A percentile compares a stretch with the other conserved stretches of the same genome.
These are phyloP conservation scores for Backusella luteola DNA, from an alignment of 192 early-diverging fungal species.

Conservation along the genomic window DNA sequence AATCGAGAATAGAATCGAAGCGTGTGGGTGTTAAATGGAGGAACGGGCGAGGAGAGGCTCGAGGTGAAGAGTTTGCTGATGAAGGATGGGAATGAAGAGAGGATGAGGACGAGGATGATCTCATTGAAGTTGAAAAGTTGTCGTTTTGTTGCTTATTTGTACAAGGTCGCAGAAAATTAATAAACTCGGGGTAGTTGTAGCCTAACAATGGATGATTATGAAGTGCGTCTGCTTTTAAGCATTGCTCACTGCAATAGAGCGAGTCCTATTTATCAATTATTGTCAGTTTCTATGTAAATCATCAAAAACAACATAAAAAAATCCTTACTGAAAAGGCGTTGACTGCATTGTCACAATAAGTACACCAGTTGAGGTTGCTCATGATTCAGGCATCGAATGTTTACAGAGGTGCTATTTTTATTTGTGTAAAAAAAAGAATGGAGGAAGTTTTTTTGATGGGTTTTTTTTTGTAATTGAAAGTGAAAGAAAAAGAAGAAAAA, in stretches of 20 bases:
- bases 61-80: conserved; percentile 5
- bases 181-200: conserved; percentile 5
- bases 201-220: background rate
- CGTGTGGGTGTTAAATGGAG: conserved; percentile 1
- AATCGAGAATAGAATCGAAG: conserved; percentile 1
- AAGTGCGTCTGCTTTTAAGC: conserved; percentile 5
- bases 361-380: conserved; percentile 37
- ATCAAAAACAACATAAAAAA: background rate
- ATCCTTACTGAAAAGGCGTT: conserved; percentile 29
- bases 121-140: background rate
- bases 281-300: background rate
- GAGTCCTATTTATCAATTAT: conserved; percentile 9
- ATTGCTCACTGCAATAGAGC: conserved; percentile 9
- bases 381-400: conserved; percentile 13
- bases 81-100: background rate
- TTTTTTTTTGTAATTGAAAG: background rate
- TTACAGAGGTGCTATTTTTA: background rate
- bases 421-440: background rate
- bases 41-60: background rate
- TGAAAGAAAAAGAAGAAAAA: background rate
- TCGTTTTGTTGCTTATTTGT: background rate
- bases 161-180: background rate
- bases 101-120: background rate
- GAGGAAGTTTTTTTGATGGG: background rate
- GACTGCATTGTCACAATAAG: conserved; percentile 34